Percentiles rank a stretch among this genome's conserved stretches.
Evolutionary conservation across 2,329 filamentous ascomycete genomes (phyloP).

Genomic region (Colletotrichum sp.): DNA sequence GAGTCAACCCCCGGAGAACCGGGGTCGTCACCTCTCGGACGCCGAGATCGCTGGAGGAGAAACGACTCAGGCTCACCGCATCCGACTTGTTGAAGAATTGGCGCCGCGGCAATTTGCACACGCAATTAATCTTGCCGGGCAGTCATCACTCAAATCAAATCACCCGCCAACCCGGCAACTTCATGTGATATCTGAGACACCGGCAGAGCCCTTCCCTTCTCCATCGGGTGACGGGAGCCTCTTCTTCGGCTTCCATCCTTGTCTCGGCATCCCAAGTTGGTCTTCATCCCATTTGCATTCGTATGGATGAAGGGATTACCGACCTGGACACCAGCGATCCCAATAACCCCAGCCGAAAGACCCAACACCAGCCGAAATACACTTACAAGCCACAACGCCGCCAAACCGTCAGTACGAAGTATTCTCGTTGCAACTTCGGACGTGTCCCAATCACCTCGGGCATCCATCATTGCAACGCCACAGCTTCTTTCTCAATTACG

Average conservation of each 20-base stretch:
- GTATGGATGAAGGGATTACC: background rate
- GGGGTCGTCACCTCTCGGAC: background rate
- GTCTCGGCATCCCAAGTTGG: background rate
- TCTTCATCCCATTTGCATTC: background rate
- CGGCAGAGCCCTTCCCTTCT: background rate
- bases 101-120: background rate
- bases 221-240: background rate
- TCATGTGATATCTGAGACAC: background rate
- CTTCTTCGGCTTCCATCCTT: background rate
- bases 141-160: background rate
- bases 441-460: background rate
- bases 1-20: background rate
- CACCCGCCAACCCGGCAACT: background rate
- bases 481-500: background rate
- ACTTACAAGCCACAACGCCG: background rate
- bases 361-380: background rate
- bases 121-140: background rate
- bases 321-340: slow-evolving; percentile 8
- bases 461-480: background rate
- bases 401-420: background rate
- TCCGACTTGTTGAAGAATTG: background rate
- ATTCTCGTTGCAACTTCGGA: background rate
- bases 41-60: background rate
- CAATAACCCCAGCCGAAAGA: background rate
- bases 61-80: background rate